These are phyloP conservation scores for Metschnikowia sp. DNA, from an alignment of 805 yeast genomes.

Conservation along the genomic window DNA sequence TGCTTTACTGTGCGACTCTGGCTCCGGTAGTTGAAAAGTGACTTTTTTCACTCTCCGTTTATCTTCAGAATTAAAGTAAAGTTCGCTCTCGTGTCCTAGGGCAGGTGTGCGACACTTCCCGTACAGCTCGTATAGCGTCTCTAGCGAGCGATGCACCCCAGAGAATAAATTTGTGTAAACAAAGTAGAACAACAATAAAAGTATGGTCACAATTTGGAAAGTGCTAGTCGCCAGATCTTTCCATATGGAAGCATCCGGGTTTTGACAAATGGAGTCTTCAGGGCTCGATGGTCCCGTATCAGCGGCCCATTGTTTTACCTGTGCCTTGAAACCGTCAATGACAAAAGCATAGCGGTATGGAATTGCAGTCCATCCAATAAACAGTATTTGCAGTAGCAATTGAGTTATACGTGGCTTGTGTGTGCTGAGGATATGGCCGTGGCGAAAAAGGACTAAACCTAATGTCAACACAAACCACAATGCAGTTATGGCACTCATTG, in stretches of 20 bases:
- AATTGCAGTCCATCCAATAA: neutral
- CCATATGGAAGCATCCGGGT: constrained; percentile 1
- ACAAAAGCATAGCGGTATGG: constrained; percentile 2
- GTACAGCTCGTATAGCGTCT: constrained; percentile 2
- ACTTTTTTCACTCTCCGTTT: constrained; percentile 1
- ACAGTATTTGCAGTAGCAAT: neutral
- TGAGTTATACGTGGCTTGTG: neutral
- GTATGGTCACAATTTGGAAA: neutral
- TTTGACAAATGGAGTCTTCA: neutral
- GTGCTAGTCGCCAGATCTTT: neutral
- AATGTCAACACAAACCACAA: neutral
- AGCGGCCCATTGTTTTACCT: constrained; percentile 7
- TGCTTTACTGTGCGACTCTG: neutral
- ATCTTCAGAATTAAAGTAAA: neutral
- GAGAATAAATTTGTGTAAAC: neutral
- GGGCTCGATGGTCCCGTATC: neutral
- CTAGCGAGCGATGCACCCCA: constrained; percentile 1
- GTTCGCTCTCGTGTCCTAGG: neutral
- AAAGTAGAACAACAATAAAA: neutral
- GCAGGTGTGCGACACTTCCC: neutral
- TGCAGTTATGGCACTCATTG: neutral
- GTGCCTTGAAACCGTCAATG: neutral
- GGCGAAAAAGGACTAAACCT: neutral
- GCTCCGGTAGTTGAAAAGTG: constrained; percentile 7
- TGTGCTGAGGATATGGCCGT: neutral